phyloP scores from a whole-genome alignment of 495 filamentous ascomycete species.

The Podospora pseudocomata region DNA sequence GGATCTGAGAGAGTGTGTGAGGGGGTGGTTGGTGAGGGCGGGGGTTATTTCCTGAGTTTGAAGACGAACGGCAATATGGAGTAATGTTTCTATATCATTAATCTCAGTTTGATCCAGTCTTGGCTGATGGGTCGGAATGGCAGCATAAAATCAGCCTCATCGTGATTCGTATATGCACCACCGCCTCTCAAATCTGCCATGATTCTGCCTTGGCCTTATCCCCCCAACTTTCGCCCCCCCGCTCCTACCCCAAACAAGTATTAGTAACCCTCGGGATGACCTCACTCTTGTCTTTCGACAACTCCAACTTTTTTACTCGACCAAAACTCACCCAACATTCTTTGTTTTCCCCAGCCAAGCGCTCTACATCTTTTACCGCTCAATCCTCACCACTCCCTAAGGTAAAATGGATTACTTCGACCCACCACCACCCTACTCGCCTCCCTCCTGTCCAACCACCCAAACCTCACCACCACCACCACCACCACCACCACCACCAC shows the following conservation, averaged over 20 bases:
- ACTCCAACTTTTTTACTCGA: background rate
- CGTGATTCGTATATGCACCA: background rate
- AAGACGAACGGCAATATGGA: no score
- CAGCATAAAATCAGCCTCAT: no score
- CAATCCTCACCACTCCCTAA: background rate
- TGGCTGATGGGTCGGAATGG: no score
- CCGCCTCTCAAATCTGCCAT: no score
- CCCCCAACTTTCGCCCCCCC: background rate
- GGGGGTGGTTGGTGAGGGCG: slow-evolving; percentile 18
- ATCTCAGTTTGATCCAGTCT: no score
- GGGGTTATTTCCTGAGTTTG: background rate
- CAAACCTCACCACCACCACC: background rate
- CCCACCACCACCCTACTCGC: background rate
- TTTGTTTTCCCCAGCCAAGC: background rate
- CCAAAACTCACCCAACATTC: background rate
- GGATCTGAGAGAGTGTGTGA: slow-evolving; percentile 24
- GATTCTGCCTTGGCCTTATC: background rate
- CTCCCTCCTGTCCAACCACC: background rate
- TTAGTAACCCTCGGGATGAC: background rate
- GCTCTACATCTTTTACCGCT: background rate
- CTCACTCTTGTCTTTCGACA: background rate
- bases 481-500: background rate
- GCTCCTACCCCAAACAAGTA: background rate
- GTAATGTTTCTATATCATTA: no score
- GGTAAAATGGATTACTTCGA: background rate